These are phyloP conservation scores for Arachis monticola DNA, from an alignment of 331 rosid species.

Conservation along the genomic window DNA sequence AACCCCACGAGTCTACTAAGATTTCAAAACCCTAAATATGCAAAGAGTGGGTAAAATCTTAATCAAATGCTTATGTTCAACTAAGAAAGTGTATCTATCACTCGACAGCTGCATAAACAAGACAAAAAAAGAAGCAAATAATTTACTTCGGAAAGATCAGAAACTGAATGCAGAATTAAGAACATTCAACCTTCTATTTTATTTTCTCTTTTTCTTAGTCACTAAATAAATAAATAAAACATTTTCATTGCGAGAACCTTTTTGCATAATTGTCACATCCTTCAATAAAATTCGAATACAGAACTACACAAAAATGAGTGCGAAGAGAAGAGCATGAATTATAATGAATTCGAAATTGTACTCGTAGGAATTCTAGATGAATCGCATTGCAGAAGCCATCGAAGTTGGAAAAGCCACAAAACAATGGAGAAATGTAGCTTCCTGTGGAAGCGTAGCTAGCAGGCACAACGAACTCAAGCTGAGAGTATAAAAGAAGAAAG, in stretches of 20 bases:
- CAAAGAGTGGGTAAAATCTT: neutral
- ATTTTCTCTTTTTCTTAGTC: neutral
- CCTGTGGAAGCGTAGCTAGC: neutral
- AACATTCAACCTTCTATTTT: neutral
- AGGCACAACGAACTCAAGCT: neutral
- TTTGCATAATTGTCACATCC: neutral
- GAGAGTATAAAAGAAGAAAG: neutral
- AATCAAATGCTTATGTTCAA: neutral
- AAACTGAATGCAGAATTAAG: neutral
- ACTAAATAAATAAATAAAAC: too few species aligned
- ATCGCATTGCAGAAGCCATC: neutral
- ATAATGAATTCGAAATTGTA: neutral
- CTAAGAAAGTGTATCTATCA: neutral
- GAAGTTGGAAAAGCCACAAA: neutral
- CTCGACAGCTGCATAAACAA: constrained; percentile 14
- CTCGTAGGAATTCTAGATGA: neutral
- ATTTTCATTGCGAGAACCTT: neutral
- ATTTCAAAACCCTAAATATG: neutral
- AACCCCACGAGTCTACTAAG: neutral
- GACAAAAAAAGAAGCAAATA: neutral
- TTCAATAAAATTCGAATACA: neutral
- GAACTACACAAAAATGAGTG: neutral
- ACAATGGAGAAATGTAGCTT: neutral
- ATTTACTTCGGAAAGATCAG: neutral
- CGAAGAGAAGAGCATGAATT: neutral